These are phyloP conservation scores for Saprolegnia parasitica DNA, from an alignment of 352 stramenopile species.

Conservation along the genomic window DNA sequence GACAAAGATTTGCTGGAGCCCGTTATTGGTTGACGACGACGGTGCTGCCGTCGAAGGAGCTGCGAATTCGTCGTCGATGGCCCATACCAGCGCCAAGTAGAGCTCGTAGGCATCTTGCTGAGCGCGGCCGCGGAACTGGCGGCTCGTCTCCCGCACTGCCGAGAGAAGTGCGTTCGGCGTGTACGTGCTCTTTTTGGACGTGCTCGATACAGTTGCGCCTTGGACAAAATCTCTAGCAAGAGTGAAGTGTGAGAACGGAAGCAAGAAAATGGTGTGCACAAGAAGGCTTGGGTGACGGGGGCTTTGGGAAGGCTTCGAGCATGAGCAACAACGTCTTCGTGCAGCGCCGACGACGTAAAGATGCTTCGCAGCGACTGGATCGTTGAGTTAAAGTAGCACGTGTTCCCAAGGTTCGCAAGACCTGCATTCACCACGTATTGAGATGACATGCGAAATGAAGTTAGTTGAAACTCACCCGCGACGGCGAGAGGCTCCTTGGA, in stretches of 20 bases:
- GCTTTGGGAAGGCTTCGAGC: conserved; percentile 43
- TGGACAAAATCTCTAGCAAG: conserved; percentile 20
- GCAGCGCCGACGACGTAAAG: conserved; percentile 35
- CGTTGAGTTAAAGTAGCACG: conserved; percentile 90
- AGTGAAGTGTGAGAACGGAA: conserved; percentile 3
- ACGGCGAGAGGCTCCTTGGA: not conserved
- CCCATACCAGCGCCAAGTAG: conserved; percentile 89
- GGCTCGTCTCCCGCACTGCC: conserved; percentile 77
- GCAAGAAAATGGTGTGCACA: conserved; percentile 36
- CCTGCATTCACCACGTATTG: conserved; percentile 58
- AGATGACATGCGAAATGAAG: conserved; percentile 22
- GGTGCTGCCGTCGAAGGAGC: not conserved
- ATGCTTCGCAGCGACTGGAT: conserved; percentile 82
- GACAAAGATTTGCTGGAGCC: conserved; percentile 27
- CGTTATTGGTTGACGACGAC: not conserved
- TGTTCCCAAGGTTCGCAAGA: conserved; percentile 90
- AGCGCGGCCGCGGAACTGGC: conserved; percentile 89
- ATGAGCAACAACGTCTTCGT: conserved; percentile 38
- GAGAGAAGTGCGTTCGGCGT: conserved; percentile 39
- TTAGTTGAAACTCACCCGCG: conserved; percentile 1
- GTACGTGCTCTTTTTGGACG: conserved; percentile 20
- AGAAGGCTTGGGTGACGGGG: conserved; percentile 85
- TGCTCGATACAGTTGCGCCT: conserved; percentile 9
- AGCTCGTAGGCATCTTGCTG: conserved; percentile 98
- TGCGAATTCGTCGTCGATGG: conserved; percentile 74